phyloP scores from a whole-genome alignment of 2,329 filamentous ascomycete genomes.

The Eutypa lata region DNA sequence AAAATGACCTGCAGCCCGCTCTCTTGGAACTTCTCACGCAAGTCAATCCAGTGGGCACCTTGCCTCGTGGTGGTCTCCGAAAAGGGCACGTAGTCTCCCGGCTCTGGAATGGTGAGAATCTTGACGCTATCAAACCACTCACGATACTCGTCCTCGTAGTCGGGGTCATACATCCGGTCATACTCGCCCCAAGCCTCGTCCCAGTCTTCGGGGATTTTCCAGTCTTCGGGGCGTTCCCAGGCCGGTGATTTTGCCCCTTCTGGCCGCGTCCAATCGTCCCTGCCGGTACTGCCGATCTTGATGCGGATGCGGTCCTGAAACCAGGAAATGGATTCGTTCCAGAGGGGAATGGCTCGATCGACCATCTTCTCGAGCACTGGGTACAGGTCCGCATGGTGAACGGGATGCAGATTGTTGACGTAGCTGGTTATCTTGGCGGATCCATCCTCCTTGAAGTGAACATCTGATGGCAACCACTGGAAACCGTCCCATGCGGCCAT shows the following conservation, averaged over 20 bases:
- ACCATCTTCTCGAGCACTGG: slow-evolving; percentile 39
- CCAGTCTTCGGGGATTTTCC: not conserved
- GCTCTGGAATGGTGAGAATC: slow-evolving; percentile 16
- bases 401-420: slow-evolving; percentile 52
- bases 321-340: slow-evolving; percentile 32
- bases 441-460: slow-evolving; percentile 36
- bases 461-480: slow-evolving; percentile 50
- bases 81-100: slow-evolving; percentile 11
- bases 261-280: slow-evolving; percentile 7
- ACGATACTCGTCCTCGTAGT: slow-evolving; percentile 13
- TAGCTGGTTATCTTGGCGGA: slow-evolving; percentile 44
- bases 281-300: not conserved
- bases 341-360: slow-evolving; percentile 40
- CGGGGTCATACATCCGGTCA: slow-evolving; percentile 6
- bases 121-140: slow-evolving; percentile 4
- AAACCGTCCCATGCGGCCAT: slow-evolving; percentile 24
- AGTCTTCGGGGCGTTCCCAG: slow-evolving; percentile 4
- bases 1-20: slow-evolving; percentile 57
- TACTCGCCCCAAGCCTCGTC: slow-evolving; percentile 10
- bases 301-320: slow-evolving; percentile 11
- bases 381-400: slow-evolving; percentile 35
- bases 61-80: slow-evolving; percentile 1
- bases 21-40: slow-evolving; percentile 24
- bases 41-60: slow-evolving; percentile 19
- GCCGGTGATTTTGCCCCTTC: slow-evolving; percentile 17